Evolutionary conservation across 2,329 filamentous ascomycete genomes (phyloP).

Genomic region (Diaporthe caulivora): DNA sequence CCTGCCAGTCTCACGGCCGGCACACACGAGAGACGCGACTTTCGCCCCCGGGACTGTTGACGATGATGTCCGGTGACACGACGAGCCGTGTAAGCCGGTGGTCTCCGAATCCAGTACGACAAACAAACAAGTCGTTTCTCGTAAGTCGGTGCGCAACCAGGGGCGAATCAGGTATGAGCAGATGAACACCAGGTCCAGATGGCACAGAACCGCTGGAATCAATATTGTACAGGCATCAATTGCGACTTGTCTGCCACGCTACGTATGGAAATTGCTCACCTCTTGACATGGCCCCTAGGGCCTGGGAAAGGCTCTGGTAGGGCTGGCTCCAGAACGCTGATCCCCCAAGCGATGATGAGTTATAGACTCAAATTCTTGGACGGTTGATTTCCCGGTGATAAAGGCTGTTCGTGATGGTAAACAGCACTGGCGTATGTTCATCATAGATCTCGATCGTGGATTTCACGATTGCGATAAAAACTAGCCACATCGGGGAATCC

Average conservation of each 20-base stretch:
- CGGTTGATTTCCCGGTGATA: neutral
- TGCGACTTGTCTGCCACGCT: neutral
- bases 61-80: neutral
- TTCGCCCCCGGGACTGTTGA: neutral
- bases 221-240: neutral
- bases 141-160: neutral
- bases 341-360: neutral
- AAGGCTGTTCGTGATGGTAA: neutral
- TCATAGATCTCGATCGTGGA: slow-evolving; percentile 16
- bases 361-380: neutral
- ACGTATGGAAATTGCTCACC: neutral
- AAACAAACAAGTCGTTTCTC: neutral
- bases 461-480: neutral
- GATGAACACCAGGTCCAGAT: neutral
- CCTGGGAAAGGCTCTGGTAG: neutral
- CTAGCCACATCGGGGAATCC: neutral
- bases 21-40: neutral
- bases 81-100: neutral
- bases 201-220: neutral
- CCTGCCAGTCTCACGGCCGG: neutral
- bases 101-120: neutral
- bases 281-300: neutral
- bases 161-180: neutral
- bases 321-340: slow-evolving; percentile 15
- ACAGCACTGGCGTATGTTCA: neutral